A percentile compares a stretch with the other conserved stretches of the same genome.
These are phyloP conservation scores for Boletus coccyginus DNA, from an alignment of 768 basidiomycete genomes.

Conservation along the genomic window DNA sequence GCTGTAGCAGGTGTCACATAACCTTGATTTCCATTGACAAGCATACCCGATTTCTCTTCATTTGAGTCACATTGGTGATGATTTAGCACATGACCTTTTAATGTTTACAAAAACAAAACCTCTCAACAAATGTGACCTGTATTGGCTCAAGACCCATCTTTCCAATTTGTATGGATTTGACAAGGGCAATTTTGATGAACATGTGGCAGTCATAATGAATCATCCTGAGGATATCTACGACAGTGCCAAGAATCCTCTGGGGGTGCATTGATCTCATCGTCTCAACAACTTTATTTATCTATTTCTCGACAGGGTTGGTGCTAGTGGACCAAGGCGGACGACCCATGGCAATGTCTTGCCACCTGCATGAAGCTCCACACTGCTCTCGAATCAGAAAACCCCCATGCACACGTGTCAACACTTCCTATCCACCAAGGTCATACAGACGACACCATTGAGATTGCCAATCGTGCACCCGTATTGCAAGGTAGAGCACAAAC, in stretches of 20 bases:
- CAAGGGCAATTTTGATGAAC: slow-evolving; percentile 92
- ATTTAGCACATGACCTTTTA: slow-evolving; percentile 84
- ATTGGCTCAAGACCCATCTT: slow-evolving; percentile 94
- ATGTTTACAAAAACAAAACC: slow-evolving; percentile 77
- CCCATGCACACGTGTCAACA: slow-evolving; percentile 53
- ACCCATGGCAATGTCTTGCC: slow-evolving; percentile 98
- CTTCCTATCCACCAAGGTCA: slow-evolving; percentile 98
- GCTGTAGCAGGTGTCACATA: background rate
- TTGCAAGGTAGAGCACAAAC: too few species aligned
- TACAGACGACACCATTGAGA: slow-evolving; percentile 93
- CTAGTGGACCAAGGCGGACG: slow-evolving; percentile 93
- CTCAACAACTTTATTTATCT: background rate
- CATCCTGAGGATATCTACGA: slow-evolving; percentile 79
- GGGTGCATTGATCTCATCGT: slow-evolving; percentile 42
- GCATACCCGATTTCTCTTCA: too few species aligned
- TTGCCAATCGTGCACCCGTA: too few species aligned
- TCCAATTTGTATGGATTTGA: slow-evolving; percentile 92
- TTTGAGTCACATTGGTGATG: slow-evolving; percentile 94
- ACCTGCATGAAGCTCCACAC: slow-evolving; percentile 85
- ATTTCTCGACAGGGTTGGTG: slow-evolving; percentile 49
- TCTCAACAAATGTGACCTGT: slow-evolving; percentile 78
- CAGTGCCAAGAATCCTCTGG: slow-evolving; percentile 75
- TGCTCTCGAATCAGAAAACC: slow-evolving; percentile 70
- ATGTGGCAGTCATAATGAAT: slow-evolving; percentile 73
- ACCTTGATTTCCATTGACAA: too few species aligned